Base-by-base conservation (phyloP, 306 rosid genomes). In the Macrotyloma uniflorum region DNA sequence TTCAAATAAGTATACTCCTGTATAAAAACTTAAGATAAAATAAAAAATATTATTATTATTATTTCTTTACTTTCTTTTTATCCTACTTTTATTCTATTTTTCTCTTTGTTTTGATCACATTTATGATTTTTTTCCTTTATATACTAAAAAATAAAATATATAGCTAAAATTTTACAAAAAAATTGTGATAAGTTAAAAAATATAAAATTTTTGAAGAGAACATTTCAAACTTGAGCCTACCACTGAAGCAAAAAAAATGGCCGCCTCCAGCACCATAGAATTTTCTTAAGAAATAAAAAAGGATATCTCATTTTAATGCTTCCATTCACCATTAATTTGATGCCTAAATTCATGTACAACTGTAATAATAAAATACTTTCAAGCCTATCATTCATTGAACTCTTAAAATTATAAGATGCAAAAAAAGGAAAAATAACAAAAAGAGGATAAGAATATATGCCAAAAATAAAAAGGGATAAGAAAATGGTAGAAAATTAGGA, bases 401-500 rank as follows among this genome's bases (percentile, higher is more conserved):
- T 40, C 55, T 67, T 47, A 68, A 69, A 69, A 68, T 45, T 23
- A 9, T 10, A 46, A 3, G 14, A 8, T 5, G 18, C 16, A 30
- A 14, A 67, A n/a, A 23, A 46, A 5, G 55, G 8, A 43, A 23
- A 67, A 15, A 67, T 0, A 23, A 22, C 1, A 2, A 38, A 38
- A 40, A 2, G 20, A 9, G 46, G 45, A 74, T 9, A 59, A 42
- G 69, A 57, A 74, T 26, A 38, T 11, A 16, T 33, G 57, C 70
- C 4, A 32, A 38, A 38, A 38, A 65, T 9, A 18, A 51, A 16
- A 9, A n/a, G 8, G 47, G 30, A 23, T 1, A 38, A 18, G 18
- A 66, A 77, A n/a, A 78, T 43, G 54, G 28, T 32, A 22, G 53
- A 55, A 59, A 30, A 78, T 16, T 11, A 51, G 28, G 40, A 40